phyloP scores from a whole-genome alignment of 768 basidiomycete genomes.

The Candolleomyces efflorescens region DNA sequence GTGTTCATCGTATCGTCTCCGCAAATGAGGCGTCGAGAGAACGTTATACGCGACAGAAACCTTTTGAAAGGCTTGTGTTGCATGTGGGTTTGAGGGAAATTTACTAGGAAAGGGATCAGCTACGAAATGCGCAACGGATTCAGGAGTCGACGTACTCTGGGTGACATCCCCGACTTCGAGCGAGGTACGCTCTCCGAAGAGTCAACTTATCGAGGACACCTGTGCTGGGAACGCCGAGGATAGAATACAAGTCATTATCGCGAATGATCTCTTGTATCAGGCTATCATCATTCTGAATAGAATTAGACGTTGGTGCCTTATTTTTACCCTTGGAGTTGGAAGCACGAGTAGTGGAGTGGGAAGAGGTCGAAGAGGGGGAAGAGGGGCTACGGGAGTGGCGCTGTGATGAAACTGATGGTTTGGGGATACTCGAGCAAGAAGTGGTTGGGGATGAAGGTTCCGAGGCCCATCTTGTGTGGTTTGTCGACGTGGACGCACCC shows the following conservation, averaged over 20 bases:
- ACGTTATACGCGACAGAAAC: slow-evolving; percentile 82
- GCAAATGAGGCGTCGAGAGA: slow-evolving; percentile 67
- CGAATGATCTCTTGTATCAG: slow-evolving; percentile 51
- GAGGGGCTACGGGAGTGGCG: slow-evolving; percentile 9
- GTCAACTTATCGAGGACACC: slow-evolving; percentile 52
- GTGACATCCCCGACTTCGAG: slow-evolving; percentile 72
- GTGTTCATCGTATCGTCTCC: slow-evolving; percentile 64
- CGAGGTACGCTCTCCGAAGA: slow-evolving; percentile 72
- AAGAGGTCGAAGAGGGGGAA: slow-evolving; percentile 15
- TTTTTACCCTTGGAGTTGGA: slow-evolving; percentile 3
- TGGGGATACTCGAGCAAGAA: slow-evolving; percentile 4
- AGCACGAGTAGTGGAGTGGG: neutral
- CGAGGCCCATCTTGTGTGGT: neutral
- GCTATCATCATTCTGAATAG: slow-evolving; percentile 12
- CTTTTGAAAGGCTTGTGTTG: slow-evolving; percentile 83
- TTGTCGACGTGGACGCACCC: neutral
- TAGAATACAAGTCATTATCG: slow-evolving; percentile 64
- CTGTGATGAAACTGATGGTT: neutral
- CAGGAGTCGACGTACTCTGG: slow-evolving; percentile 65
- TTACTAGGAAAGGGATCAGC: slow-evolving; percentile 44
- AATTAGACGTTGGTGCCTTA: slow-evolving; percentile 3
- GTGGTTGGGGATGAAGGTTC: neutral
- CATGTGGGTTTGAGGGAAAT: slow-evolving; percentile 70
- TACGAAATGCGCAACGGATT: neutral
- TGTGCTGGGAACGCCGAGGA: slow-evolving; percentile 60